phyloP scores from a whole-genome alignment of 352 stramenopile genomes.

The Phytophthora rubi region DNA sequence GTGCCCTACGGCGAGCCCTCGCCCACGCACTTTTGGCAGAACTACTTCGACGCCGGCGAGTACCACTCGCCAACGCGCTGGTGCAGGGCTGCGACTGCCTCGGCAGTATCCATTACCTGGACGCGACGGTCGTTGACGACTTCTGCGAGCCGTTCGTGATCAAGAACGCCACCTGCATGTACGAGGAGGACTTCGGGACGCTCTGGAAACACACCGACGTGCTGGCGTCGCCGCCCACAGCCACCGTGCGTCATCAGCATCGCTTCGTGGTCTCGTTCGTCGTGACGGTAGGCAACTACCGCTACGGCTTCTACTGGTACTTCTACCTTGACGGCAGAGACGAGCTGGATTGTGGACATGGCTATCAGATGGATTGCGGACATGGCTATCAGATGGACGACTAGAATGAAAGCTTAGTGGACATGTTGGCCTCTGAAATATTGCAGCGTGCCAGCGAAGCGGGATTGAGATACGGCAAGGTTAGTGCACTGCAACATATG shows the following conservation, averaged over 20 bases:
- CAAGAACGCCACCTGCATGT: slow-evolving; percentile 31
- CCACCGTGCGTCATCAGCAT: slow-evolving; percentile 56
- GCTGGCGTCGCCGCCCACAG: slow-evolving; percentile 27
- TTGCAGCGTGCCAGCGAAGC: no score
- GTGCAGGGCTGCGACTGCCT: slow-evolving; percentile 13
- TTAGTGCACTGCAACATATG: no score
- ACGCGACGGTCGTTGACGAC: slow-evolving; percentile 36
- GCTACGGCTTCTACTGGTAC: slow-evolving; percentile 64
- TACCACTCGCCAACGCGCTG: slow-evolving; percentile 84
- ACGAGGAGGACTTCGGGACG: slow-evolving; percentile 18
- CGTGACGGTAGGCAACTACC: slow-evolving; percentile 87
- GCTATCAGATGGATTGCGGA: no score
- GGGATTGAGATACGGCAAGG: no score
- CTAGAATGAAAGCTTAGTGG: no score
- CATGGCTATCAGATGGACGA: no score
- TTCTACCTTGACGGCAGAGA: slow-evolving; percentile 38
- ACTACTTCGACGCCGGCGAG: slow-evolving; percentile 88
- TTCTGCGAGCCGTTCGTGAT: slow-evolving; percentile 40
- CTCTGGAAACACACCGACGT: slow-evolving; percentile 79
- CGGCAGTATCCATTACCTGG: slow-evolving; percentile 34
- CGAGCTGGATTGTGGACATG: slow-evolving; percentile 64
- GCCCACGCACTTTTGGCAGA: slow-evolving; percentile 77
- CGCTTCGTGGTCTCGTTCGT: slow-evolving; percentile 46
- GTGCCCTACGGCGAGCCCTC: slow-evolving; percentile 83
- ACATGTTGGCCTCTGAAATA: no score